These are phyloP conservation scores for Actinidia chinensis DNA, from an alignment of 179 eudicot genomes.

Conservation along the genomic window DNA sequence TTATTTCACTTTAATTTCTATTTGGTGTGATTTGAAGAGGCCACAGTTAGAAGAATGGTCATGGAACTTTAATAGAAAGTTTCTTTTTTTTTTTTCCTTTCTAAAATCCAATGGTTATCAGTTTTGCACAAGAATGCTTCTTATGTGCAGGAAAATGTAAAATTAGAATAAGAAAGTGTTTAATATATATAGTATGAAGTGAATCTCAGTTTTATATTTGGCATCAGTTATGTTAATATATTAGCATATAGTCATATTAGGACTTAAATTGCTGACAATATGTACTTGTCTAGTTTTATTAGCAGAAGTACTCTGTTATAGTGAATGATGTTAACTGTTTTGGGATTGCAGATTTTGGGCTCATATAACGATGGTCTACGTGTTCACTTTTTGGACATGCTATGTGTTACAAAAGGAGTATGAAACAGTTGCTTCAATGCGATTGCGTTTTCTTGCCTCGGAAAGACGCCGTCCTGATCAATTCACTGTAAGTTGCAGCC, in stretches of 20 bases:
- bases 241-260: neutral
- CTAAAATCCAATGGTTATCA: neutral
- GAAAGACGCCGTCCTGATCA: constrained; percentile 93
- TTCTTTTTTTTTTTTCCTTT: no score
- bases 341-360: constrained; percentile 75
- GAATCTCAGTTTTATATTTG: neutral
- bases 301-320: constrained; percentile 1
- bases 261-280: neutral
- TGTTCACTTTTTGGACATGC: constrained; percentile 84
- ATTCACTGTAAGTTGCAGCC: constrained; percentile 60
- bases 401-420: constrained; percentile 68
- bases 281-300: neutral
- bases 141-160: neutral
- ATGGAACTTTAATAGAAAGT: no score
- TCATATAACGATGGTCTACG: constrained; percentile 79
- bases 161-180: neutral
- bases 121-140: neutral
- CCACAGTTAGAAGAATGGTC: no score
- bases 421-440: constrained; percentile 67
- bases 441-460: constrained; percentile 80
- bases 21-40: no score
- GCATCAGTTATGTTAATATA: no score
- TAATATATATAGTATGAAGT: neutral
- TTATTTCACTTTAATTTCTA: no score
- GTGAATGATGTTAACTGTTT: constrained; percentile 4